These are phyloP conservation scores for Dissophora ornata DNA, from an alignment of 192 early-diverging fungal species.

Conservation along the genomic window DNA sequence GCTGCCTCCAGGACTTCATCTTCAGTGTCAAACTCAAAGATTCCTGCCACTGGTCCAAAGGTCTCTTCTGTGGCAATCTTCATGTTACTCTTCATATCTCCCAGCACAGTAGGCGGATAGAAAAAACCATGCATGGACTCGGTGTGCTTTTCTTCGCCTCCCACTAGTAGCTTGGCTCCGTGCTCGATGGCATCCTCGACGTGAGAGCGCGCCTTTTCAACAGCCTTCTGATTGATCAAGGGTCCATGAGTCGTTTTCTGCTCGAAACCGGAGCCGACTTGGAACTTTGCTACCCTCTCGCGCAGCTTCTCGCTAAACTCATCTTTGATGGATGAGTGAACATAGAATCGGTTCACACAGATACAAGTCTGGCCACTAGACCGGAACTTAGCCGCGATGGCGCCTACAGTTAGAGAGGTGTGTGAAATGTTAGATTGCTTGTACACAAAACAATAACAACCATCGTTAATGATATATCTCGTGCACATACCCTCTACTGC, in stretches of 20 bases:
- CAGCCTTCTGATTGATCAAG: constrained; percentile 75
- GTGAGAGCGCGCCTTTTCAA: constrained; percentile 75
- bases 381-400: constrained; percentile 71
- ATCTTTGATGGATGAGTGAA: constrained; percentile 74
- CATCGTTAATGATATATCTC: neutral
- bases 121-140: constrained; percentile 71
- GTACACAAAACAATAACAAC: neutral
- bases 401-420: constrained; percentile 35
- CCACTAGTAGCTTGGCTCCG: constrained; percentile 77
- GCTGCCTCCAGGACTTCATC: constrained; percentile 82
- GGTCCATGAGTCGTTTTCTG: constrained; percentile 79
- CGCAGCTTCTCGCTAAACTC: constrained; percentile 70
- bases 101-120: constrained; percentile 85
- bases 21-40: constrained; percentile 82
- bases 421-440: neutral
- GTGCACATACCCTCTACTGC: constrained; percentile 65
- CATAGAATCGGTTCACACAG: constrained; percentile 82
- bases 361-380: constrained; percentile 88
- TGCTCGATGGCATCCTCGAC: constrained; percentile 77
- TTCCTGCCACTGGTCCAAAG: constrained; percentile 90
- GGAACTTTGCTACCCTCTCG: constrained; percentile 65
- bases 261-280: constrained; percentile 82
- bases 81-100: constrained; percentile 76
- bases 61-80: constrained; percentile 81
- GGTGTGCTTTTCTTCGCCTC: constrained; percentile 62